A percentile compares a stretch with the other conserved stretches of the same genome.
Evolutionary conservation across 768 basidiomycete genomes (phyloP).

Genomic region (Lactarius indigo): DNA sequence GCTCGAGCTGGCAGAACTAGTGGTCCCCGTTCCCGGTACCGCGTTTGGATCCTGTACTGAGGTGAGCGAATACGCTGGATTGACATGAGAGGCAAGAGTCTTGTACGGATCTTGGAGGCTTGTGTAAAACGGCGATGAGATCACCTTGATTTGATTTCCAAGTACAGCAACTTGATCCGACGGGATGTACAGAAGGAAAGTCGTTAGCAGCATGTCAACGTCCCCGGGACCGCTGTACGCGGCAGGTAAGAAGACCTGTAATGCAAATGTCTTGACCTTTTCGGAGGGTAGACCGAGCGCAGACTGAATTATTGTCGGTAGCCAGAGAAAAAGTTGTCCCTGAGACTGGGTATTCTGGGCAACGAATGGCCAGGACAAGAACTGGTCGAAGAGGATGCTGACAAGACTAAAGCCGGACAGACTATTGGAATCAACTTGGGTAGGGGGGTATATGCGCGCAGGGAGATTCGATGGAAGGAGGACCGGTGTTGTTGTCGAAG

Average conservation of each 20-base stretch:
- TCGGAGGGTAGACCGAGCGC: conserved; percentile 41
- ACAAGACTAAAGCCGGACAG: conserved; percentile 47
- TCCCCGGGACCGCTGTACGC: conserved; percentile 51
- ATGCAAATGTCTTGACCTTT: conserved; percentile 48
- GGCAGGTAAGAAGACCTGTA: conserved; percentile 67
- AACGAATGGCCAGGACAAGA: conserved; percentile 69
- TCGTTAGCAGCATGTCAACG: conserved; percentile 52
- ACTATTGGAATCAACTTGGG: conserved; percentile 26
- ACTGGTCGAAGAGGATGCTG: conserved; percentile 57
- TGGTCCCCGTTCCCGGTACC: conserved; percentile 16
- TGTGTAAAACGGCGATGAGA: conserved; percentile 63
- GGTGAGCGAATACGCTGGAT: conserved; percentile 59
- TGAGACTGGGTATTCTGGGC: conserved; percentile 51
- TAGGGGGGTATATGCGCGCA: conserved; percentile 50
- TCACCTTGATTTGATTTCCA: conserved; percentile 58
- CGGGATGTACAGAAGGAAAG: conserved; percentile 72
- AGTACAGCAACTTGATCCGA: conserved; percentile 51
- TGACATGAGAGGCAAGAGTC: conserved; percentile 63
- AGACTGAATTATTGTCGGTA: conserved; percentile 49
- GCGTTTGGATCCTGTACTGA: conserved; percentile 40
- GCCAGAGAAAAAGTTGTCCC: conserved; percentile 74
- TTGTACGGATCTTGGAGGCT: conserved; percentile 41
- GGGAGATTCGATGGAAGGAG: conserved; percentile 60
- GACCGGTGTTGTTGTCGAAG: conserved; percentile 29
- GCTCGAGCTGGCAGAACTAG: conserved; percentile 22